Evolutionary conservation across 2,329 filamentous ascomycete species (phyloP), one percentile per base, ranked within the genome.

Genomic region (Alternaria arborescens): DNA sequence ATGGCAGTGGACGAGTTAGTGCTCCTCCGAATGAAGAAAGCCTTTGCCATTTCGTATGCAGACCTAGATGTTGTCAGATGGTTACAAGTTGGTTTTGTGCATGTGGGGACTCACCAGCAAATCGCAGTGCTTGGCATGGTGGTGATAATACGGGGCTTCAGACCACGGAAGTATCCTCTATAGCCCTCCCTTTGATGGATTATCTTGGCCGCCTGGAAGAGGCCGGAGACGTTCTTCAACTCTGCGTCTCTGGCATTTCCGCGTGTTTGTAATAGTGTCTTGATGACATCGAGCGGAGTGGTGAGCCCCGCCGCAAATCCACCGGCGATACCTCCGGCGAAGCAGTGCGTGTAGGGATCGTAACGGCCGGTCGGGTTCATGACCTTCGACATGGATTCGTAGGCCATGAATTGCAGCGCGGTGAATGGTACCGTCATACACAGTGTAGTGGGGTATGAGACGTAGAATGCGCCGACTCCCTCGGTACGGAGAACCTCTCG

Each of bases 81-180:
- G 26, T 41, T 16, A 16, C 30, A 26, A 4, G 22, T 20, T n/a
- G 26, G 12, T 28, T 28, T 2, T 30, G n/a, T 6, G 34, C 28
- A 32, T 5, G 47, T 20, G 14, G 47, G 11, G 16, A 79, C 85
- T 74, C 78, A 95, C 95, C 95, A 99, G 85, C 95, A 99, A 75
- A 99, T 99, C n/a, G 95, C 95, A 34, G 95, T 99, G 82, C 94
- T 97, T 20, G 95, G 95, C 91, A 98, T 98, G 1, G 95, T 97
- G 11, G 94, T 97, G 64, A 99, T 89, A 48, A 99, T 90, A 73
- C 95, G 87, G 47, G 95, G 95, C 71, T 91, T 89, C 76, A 97
- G 87, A 43, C 95, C 95, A 77, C 96, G 94, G 82, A 97, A 94
- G 81, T 98, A 99, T 4, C 95, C 95, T 58, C 83, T 84, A 72